These are phyloP conservation scores for Stagonosporopsis rhizophila DNA, from an alignment of 2,329 filamentous ascomycete genomes.

Conservation along the genomic window DNA sequence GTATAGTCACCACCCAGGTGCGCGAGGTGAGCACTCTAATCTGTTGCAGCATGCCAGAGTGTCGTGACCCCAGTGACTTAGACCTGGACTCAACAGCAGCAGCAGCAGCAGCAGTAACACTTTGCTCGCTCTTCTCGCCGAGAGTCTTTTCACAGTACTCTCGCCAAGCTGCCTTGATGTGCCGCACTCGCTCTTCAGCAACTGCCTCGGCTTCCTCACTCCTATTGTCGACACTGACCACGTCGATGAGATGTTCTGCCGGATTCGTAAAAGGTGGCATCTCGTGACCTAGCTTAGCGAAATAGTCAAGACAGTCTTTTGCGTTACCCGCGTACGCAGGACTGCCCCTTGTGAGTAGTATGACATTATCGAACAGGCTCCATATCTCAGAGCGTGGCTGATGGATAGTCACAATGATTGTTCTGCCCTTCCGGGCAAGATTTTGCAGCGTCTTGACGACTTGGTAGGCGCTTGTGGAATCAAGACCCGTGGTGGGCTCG, in stretches of 20 bases:
- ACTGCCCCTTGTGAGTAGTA: constrained; percentile 71
- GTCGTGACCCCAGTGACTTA: constrained; percentile 43
- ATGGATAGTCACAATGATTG: constrained; percentile 77
- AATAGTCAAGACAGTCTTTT: constrained; percentile 68
- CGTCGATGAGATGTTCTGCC: constrained; percentile 77
- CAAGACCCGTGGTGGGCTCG: constrained; percentile 77
- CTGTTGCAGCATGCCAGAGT: constrained; percentile 68
- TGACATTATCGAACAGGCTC: constrained; percentile 75
- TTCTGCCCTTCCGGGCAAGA: constrained; percentile 72
- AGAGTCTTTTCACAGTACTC: constrained; percentile 24
- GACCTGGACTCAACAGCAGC: constrained; percentile 2
- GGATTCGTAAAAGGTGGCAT: constrained; percentile 78
- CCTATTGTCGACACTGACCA: constrained; percentile 76
- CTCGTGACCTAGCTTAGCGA: constrained; percentile 65
- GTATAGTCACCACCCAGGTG: constrained; percentile 73
- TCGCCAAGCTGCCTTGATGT: constrained; percentile 67
- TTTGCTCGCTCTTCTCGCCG: constrained; percentile 23
- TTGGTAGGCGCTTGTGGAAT: constrained; percentile 79
- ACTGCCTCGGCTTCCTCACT: constrained; percentile 69
- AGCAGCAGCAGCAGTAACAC: background rate
- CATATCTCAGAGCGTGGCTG: constrained; percentile 82
- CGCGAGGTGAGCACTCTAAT: constrained; percentile 70
- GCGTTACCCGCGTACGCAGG: constrained; percentile 72
- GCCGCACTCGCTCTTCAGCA: constrained; percentile 66
- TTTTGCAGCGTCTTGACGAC: constrained; percentile 73